A percentile compares a stretch with the other conserved stretches of the same genome.
Conservation (phyloP, 495 filamentous ascomycete species). For the Amphirosellinia nigrospora region DNA sequence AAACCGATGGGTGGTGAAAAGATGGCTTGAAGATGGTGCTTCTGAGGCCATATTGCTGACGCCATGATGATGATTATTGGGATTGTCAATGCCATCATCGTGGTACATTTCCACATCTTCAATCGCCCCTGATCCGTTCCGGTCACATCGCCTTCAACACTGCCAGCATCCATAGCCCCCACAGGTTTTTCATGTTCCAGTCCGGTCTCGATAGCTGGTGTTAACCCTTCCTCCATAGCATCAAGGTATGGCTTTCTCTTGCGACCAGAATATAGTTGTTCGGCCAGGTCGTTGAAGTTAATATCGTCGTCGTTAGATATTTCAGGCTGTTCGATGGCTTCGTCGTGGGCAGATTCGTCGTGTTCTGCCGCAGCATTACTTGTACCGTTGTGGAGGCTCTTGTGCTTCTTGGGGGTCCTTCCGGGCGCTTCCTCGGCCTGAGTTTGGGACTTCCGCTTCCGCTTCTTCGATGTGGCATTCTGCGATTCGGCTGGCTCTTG, state of each 20-base stretch:
- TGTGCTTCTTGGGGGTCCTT: conserved; percentile 31
- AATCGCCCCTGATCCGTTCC: background rate
- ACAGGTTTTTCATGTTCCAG: background rate
- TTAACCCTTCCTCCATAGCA: background rate
- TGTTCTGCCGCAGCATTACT: background rate
- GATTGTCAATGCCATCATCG: conserved; percentile 17
- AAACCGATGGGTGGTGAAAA: background rate
- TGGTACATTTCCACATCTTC: conserved; percentile 14
- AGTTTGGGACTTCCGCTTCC: conserved; percentile 23
- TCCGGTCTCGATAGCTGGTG: background rate
- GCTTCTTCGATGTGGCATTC: conserved; percentile 13
- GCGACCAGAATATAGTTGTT: conserved; percentile 31
- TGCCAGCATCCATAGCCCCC: background rate
- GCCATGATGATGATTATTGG: background rate
- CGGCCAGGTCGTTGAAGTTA: conserved; percentile 29
- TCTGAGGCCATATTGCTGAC: background rate
- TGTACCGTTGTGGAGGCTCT: conserved; percentile 10
- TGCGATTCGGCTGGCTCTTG: background rate
- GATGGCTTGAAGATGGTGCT: background rate
- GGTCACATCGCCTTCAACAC: background rate
- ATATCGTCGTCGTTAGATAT: background rate
- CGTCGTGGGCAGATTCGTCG: background rate
- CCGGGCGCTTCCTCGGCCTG: background rate
- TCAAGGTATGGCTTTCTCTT: conserved; percentile 16
- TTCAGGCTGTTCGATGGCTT: background rate